These are phyloP conservation scores for Alnus glutinosa DNA, from an alignment of 306 rosid species.

Conservation along the genomic window DNA sequence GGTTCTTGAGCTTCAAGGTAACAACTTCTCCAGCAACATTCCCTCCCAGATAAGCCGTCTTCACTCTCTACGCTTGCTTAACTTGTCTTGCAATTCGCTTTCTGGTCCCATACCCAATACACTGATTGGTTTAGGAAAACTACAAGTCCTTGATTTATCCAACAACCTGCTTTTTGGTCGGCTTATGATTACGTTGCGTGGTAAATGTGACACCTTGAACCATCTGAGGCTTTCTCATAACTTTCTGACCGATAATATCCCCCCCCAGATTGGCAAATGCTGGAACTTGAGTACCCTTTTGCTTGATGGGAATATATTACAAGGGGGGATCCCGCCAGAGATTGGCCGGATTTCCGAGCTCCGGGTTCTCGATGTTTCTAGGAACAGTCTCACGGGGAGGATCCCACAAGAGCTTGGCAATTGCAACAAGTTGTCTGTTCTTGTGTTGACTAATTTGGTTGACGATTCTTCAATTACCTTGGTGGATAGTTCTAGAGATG, in stretches of 20 bases:
- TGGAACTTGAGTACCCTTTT: conserved; percentile 54
- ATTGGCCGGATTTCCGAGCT: conserved; percentile 52
- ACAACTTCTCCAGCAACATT: conserved; percentile 58
- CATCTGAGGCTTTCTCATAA: conserved; percentile 59
- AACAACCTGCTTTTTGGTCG: conserved; percentile 49
- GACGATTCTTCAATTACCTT: conserved; percentile 15
- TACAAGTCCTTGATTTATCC: conserved; percentile 54
- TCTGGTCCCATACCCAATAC: conserved; percentile 44
- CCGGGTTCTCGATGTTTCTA: conserved; percentile 61
- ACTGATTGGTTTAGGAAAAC: conserved; percentile 39
- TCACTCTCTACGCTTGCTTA: conserved; percentile 46
- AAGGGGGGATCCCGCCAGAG: conserved; percentile 54
- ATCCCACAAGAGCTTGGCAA: conserved; percentile 50
- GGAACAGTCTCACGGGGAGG: conserved; percentile 57
- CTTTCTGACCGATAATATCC: conserved; percentile 50
- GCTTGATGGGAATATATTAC: conserved; percentile 61
- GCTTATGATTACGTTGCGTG: conserved; percentile 24
- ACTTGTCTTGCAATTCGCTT: conserved; percentile 53
- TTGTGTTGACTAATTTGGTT: conserved; percentile 51
- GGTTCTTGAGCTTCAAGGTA: conserved; percentile 56
- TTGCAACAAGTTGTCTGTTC: conserved; percentile 49
- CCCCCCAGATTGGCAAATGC: conserved; percentile 53
- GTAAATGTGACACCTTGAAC: conserved; percentile 36
- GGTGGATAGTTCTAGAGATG: conserved; percentile 44
- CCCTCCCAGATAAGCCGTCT: conserved; percentile 42